Evolutionary conservation across 306 rosid genomes (phyloP).

Genomic region (Medicago truncatula): DNA sequence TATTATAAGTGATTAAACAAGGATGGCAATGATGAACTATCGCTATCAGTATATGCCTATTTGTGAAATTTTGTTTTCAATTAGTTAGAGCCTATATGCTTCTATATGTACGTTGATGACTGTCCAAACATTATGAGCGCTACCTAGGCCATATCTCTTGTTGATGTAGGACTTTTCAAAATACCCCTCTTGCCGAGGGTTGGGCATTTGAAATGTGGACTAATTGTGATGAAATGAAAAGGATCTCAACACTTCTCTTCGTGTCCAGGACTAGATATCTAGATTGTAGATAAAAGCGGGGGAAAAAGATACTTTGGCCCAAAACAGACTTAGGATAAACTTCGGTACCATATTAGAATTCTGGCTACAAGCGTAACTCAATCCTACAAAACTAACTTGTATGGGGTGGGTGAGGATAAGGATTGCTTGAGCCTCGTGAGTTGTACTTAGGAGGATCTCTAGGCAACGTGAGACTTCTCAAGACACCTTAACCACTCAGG

Average conservation of each 20-base stretch:
- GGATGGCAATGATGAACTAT: conserved; percentile 14
- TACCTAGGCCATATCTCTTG: background rate
- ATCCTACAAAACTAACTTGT: background rate
- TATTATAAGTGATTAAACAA: conserved; percentile 19
- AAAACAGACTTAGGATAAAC: too few relatives aligned
- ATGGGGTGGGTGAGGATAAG: background rate
- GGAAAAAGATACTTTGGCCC: background rate
- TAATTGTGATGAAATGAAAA: background rate
- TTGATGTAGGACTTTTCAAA: background rate
- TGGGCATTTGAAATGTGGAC: background rate
- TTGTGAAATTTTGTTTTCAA: conserved; percentile 12
- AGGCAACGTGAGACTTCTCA: background rate
- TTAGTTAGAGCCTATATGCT: conserved; percentile 6
- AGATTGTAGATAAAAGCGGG: background rate
- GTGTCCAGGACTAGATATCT: background rate
- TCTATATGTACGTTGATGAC: conserved; percentile 1
- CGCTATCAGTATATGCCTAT: background rate
- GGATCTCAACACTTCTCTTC: background rate
- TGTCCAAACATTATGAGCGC: background rate
- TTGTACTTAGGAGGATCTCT: background rate
- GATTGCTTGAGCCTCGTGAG: background rate
- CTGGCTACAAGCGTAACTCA: too few relatives aligned
- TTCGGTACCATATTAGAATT: too few relatives aligned
- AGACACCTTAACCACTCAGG: background rate
- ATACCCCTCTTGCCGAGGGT: background rate